A percentile compares a stretch with the other conserved stretches of the same genome.
Conservation (phyloP, 23 red algal species). For the Rhodosorus marinus region DNA sequence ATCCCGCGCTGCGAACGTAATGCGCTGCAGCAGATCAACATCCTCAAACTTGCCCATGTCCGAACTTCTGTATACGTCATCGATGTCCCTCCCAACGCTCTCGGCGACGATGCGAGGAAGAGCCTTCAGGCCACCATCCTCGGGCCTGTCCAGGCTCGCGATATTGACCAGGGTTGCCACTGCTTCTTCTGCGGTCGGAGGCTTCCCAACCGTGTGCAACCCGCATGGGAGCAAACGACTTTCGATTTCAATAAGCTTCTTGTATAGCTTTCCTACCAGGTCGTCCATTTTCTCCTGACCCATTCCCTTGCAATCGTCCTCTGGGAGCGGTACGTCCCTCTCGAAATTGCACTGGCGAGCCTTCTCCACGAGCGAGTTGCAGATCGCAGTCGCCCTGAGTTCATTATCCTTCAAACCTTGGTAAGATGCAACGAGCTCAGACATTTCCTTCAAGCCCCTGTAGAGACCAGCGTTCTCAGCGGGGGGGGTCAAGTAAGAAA, state of each 20-base stretch:
- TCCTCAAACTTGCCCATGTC: constrained; percentile 67
- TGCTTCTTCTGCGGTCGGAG: constrained; percentile 77
- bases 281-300: constrained; percentile 33
- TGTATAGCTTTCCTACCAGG: constrained; percentile 76
- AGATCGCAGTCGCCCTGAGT: constrained; percentile 46
- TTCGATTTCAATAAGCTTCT: constrained; percentile 94
- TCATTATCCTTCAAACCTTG: constrained; percentile 54
- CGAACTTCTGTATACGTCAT: constrained; percentile 62
- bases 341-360: constrained; percentile 82
- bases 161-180: constrained; percentile 96
- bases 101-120: constrained; percentile 68
- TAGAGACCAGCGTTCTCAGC: constrained; percentile 97
- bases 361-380: constrained; percentile 63
- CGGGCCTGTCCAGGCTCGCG: constrained; percentile 69
- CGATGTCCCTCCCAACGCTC: constrained; percentile 77
- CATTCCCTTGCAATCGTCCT: constrained; percentile 33
- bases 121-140: constrained; percentile 36
- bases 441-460: constrained; percentile 86
- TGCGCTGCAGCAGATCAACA: constrained; percentile 70
- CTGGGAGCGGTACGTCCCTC: constrained; percentile 51
- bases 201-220: constrained; percentile 89
- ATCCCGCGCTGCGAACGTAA: constrained; percentile 60
- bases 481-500: constrained; percentile 94
- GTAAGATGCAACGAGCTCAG: constrained; percentile 76
- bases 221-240: constrained; percentile 77